A percentile compares a stretch with the other conserved stretches of the same genome.
These are phyloP conservation scores for Mesembryanthemum crystallinum DNA, from an alignment of 148 eudicot species.

Conservation along the genomic window DNA sequence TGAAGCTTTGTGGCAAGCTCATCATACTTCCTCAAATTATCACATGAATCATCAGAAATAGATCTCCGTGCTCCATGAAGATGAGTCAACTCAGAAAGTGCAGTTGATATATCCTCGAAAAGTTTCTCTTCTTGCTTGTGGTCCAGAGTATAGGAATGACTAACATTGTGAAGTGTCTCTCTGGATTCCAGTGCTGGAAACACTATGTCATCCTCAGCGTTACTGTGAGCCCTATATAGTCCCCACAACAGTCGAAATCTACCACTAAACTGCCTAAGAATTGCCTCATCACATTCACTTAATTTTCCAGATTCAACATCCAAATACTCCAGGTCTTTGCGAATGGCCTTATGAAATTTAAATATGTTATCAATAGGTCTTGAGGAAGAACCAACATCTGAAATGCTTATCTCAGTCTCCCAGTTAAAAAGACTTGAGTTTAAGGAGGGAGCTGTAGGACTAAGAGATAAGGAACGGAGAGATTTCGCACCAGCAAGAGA, in stretches of 20 bases:
- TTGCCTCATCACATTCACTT: conserved; percentile 61
- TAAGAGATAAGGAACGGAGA: conserved; percentile 72
- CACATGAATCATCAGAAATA: conserved; percentile 30
- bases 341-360: conserved; percentile 88
- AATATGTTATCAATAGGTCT: conserved; percentile 93
- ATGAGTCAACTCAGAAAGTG: conserved; percentile 62
- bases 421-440: conserved; percentile 90
- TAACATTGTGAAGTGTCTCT: conserved; percentile 93
- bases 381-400: conserved; percentile 43
- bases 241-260: conserved; percentile 93
- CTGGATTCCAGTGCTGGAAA: conserved; percentile 93
- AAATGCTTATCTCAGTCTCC: conserved; percentile 68
- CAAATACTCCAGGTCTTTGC: conserved; percentile 92
- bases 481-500: conserved; percentile 77
- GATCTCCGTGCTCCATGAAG: conserved; percentile 45
- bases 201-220: conserved; percentile 96
- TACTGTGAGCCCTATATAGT: conserved; percentile 90
- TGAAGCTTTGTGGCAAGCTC: conserved; percentile 86
- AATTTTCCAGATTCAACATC: conserved; percentile 93
- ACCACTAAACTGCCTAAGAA: conserved; percentile 83
- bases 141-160: conserved; percentile 97
- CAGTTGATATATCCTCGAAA: conserved; percentile 85
- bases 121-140: conserved; percentile 95
- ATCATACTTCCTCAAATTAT: conserved; percentile 50
- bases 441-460: conserved; percentile 82